These are phyloP conservation scores for Trematosphaeria pertusa DNA, from an alignment of 2,329 filamentous ascomycete genomes.

Conservation along the genomic window DNA sequence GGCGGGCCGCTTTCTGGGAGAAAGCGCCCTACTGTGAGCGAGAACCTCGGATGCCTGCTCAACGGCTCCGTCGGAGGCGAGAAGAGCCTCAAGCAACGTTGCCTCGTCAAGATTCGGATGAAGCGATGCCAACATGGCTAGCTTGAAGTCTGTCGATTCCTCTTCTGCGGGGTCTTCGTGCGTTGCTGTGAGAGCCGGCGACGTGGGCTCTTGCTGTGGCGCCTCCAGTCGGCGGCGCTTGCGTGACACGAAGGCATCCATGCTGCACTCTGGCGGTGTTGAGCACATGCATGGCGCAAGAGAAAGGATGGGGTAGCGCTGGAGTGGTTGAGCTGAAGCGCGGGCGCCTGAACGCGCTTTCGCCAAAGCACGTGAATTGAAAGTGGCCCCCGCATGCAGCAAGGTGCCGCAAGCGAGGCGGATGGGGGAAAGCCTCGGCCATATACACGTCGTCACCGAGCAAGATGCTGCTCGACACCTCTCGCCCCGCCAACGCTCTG, in stretches of 20 bases:
- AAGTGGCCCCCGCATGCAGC: too few relatives aligned
- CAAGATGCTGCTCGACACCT: too few relatives aligned
- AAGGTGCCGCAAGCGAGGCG: too few relatives aligned
- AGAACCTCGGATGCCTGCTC: conserved; percentile 68
- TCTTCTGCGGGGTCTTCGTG: conserved; percentile 41
- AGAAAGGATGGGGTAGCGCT: neutral
- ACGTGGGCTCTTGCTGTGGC: conserved; percentile 1
- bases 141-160: conserved; percentile 87
- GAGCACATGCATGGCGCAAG: neutral
- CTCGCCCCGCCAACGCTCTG: too few relatives aligned
- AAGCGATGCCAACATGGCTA: conserved; percentile 82
- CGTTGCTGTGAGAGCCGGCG: conserved; percentile 1
- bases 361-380: conserved; percentile 9
- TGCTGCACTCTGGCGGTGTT: too few relatives aligned
- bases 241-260: conserved; percentile 49
- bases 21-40: conserved; percentile 32
- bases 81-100: conserved; percentile 76
- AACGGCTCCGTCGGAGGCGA: conserved; percentile 80
- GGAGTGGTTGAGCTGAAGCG: neutral
- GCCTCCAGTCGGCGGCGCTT: conserved; percentile 41
- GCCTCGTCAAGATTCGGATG: conserved; percentile 70
- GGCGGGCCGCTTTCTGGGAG: conserved; percentile 41
- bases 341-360: neutral
- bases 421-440: too few relatives aligned
- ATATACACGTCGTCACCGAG: too few relatives aligned